Evolutionary conservation across 1,284 basidiomycete species (phyloP), one percentile per base, ranked within the genome.

Genomic region (Testicularia cyperi): DNA sequence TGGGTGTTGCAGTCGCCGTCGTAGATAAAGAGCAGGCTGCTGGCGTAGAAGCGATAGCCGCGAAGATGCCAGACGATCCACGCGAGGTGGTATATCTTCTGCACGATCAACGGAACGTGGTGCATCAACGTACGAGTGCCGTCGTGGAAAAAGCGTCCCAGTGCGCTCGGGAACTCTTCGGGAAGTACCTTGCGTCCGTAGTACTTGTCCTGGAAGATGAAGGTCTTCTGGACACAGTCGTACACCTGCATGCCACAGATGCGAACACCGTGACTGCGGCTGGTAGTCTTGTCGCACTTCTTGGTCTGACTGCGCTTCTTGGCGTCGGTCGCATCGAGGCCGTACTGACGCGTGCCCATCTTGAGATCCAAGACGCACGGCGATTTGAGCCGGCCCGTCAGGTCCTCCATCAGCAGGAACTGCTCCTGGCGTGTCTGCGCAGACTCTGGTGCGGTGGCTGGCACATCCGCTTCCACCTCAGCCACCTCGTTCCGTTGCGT

Each of bases 281-380:
- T 94, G 13, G 94, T 98, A 38, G 95, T 97, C 54, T 87, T 83
- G 77, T 96, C 91, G 77, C 94, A 97, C 79, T 99, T 99, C 79
- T 94, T 95, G 37, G 94, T 85, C 80, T 99, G 95, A 72, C 90
- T 95, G 79, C 87, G 88, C 83, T 95, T 96, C 81, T 99, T 99
- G 44, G 85, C 82, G 0, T 86, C 81, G 4, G 88, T 90, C 18
- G 94, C 94, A 70, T 97, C 90, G 78, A 95, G 88, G 13, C 95
- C 95, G 78, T 98, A 97, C 79, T 99, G 94, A 30, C 94, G 83
- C 24, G 92, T 97, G 12, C 94, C 94, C 94, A 98, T 98, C 82
- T 98, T 99, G 69, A 98, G 81, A 78, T 99, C 94, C 62, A 98
- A 84, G 30, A 99, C 95, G 74, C 94, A 99, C 4, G 95, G 90